Base-by-base conservation (phyloP, 768 basidiomycete species). In the Amanita rubescens region DNA sequence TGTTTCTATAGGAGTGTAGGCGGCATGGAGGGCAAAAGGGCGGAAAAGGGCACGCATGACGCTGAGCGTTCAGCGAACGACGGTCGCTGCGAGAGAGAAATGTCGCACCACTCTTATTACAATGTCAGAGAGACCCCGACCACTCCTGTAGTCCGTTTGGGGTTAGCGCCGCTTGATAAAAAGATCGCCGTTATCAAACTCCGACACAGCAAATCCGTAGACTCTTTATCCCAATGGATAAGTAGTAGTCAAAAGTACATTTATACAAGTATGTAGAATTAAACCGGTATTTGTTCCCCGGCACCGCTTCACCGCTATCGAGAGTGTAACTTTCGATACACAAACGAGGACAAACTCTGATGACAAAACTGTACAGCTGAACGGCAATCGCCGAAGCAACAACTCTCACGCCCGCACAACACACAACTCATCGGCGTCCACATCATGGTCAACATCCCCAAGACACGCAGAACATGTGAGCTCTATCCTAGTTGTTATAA, bases 381-480 rank as follows among this genome's bases (percentile, higher is more conserved):
- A 62, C 71, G 72, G 71, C 64, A 62, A 68, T 67, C 63, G 44
- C 70, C 73, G 71, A 61, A 53, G 42, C 34, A 11, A n/a, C n/a
- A n/a, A 14, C 22, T 15, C 39, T 14, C 50, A 56, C 46, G 33
- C 38, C 53, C 49, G 57, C 63, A 70, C 68, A 69, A 67, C 67
- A 72, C 68, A 71, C 59, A 60, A 30, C 71, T 49, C 45, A 61
- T 70, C 24, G 10, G 20, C 20, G 15, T 20, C 33, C 14, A 17
- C 27, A 80, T 75, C 68, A 94, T 94, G 91, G 91, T 94, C 75
- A 94, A 94, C 81, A 84, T 94, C 63, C 92, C 91, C 69, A 94
- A 94, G 91, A 96, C 94, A 65, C 91, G 94, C 75, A 82, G 93
- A 75, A 97, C 94, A 64, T 96, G 93, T 94, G 72, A 85, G 92